A percentile compares a stretch with the other conserved stretches of the same genome.
phyloP scores from a whole-genome alignment of 2,329 filamentous ascomycete species.

The Ophioceras dolichostomum region DNA sequence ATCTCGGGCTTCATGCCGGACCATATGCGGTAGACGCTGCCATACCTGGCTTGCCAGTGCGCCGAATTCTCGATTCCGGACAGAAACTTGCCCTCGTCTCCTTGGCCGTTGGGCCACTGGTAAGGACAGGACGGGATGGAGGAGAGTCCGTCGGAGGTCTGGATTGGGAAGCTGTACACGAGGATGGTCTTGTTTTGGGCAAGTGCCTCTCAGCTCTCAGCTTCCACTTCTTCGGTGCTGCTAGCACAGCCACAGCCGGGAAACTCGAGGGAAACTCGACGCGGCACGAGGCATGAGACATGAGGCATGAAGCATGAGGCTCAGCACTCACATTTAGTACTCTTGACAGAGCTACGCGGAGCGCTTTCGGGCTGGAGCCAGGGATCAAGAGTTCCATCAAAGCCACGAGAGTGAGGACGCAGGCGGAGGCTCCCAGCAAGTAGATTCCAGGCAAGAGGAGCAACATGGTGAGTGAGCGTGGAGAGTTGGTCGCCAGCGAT shows the following conservation, averaged over 20 bases:
- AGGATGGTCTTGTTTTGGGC: conserved; percentile 1
- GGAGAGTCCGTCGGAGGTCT: background rate
- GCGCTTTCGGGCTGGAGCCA: background rate
- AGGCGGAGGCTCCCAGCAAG: background rate
- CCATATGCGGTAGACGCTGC: conserved; percentile 25
- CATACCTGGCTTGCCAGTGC: conserved; percentile 19
- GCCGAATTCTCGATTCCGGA: conserved; percentile 18
- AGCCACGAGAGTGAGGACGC: background rate
- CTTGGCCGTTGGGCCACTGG: conserved; percentile 24
- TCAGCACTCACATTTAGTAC: background rate
- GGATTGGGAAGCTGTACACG: background rate
- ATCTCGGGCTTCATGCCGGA: conserved; percentile 23
- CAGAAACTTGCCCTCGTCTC: conserved; percentile 26
- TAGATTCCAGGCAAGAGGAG: background rate
- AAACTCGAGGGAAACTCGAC: too few relatives aligned
- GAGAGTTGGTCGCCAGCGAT: too few relatives aligned
- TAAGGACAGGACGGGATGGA: conserved; percentile 13
- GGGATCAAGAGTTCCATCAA: background rate
- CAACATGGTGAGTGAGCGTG: background rate
- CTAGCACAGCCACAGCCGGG: too few relatives aligned
- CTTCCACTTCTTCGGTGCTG: too few relatives aligned
- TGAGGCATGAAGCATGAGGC: background rate
- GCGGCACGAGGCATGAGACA: background rate
- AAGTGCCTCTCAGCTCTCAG: background rate
- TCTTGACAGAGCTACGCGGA: background rate